Evolutionary conservation across 768 basidiomycete genomes (phyloP), one percentile per base, ranked within the genome.

Genomic region (Tricholoma bakamatsutake): DNA sequence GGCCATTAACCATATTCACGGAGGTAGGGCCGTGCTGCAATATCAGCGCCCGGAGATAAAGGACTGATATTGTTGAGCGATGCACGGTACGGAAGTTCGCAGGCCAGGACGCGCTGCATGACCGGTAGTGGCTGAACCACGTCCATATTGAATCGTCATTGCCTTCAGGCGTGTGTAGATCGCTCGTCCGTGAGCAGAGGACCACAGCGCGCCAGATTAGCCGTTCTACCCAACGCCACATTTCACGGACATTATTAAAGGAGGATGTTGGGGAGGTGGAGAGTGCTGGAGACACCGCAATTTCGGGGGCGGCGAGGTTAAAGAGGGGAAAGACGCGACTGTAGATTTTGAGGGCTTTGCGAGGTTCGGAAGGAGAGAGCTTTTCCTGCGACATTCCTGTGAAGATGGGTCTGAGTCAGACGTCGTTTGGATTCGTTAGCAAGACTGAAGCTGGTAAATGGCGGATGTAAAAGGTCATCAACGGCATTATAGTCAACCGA

Each of bases 141-240:
- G 71, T 71, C 85, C 85, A 88, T n/a, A 88, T 28, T 11, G 58
- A 66, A 9, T 73, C 73, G 45, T 71, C 69, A 18, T 64, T 62
- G 5, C 47, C 56, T 52, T 61, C 45, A 53, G 42, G 76, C 72
- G 47, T 75, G 71, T 9, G 66, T 11, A 80, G 55, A 55, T 74
- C 68, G 48, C 71, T 73, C 0, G 71, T 69, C 12, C 78, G 77
- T 3, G 90, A 73, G 13, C 84, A 80, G 0, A 93, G 69, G 1
- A 89, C 72, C 42, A 90, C 78, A 2, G 84, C 85, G n/a, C 94
- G 81, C 75, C 89, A 88, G n/a, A 94, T 73, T 21, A 91, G 76
- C 17, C 84, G 78, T 62, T 96, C 92, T 2, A 82, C 76, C 89
- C 90, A 94, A 50, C 93, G 78, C 80, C 91, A 93, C 9, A 95